Conservation (phyloP, 2,329 filamentous ascomycete genomes). For the Cryphonectria carpinicola region DNA sequence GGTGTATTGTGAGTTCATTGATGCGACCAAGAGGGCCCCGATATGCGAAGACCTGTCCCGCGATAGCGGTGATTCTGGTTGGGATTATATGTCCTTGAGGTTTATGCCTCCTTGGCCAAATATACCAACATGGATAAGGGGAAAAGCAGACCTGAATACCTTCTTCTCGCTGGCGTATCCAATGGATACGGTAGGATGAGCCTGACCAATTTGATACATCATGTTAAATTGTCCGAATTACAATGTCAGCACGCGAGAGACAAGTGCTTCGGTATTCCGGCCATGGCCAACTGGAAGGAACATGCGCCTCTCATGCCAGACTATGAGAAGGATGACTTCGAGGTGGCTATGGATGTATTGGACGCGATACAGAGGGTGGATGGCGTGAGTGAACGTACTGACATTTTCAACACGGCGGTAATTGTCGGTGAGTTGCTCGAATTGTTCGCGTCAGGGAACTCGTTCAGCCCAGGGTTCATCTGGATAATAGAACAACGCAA, state of each 20-base stretch:
- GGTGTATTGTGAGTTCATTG: too few relatives aligned
- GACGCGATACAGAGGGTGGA: background rate
- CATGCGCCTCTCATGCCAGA: background rate
- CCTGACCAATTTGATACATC: rapidly evolving
- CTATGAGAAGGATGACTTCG: background rate
- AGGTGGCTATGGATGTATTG: background rate
- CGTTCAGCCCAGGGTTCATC: too few relatives aligned
- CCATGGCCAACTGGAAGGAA: background rate
- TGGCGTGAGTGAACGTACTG: too few relatives aligned
- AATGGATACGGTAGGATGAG: background rate
- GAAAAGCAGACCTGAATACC: background rate
- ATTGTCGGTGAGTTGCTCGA: background rate
- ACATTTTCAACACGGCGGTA: too few relatives aligned
- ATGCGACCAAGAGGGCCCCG: too few relatives aligned
- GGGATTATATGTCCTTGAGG: too few relatives aligned
- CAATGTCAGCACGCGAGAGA: background rate
- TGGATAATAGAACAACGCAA: too few relatives aligned
- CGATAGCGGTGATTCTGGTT: too few relatives aligned
- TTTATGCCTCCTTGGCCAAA: too few relatives aligned
- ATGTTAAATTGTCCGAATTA: background rate
- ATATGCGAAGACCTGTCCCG: too few relatives aligned
- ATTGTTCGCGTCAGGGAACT: too few relatives aligned
- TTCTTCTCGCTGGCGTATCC: background rate
- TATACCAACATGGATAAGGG: too few relatives aligned
- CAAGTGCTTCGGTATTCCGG: background rate